Conservation (phyloP, 2,329 filamentous ascomycete species). For the Fusarium albidum region DNA sequence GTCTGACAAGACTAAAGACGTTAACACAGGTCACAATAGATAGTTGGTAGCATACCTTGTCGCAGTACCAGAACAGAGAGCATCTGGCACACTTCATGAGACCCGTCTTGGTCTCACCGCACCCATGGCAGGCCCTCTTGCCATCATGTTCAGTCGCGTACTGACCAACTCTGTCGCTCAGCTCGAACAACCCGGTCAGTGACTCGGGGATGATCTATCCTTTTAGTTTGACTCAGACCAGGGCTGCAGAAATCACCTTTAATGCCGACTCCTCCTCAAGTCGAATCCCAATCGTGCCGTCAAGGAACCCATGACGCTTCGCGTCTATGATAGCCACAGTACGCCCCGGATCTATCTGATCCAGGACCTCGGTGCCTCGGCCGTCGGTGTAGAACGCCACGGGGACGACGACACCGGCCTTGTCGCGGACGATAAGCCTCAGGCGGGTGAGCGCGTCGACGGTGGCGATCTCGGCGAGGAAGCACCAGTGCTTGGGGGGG, state of each 20-base stretch:
- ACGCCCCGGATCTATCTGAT: background rate
- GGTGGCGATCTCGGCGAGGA: conserved; percentile 23
- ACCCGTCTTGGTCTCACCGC: background rate
- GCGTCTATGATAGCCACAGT: conserved; percentile 21
- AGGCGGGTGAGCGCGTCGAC: background rate
- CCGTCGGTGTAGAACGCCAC: conserved; percentile 9
- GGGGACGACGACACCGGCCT: background rate
- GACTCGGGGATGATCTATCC: conserved; percentile 14
- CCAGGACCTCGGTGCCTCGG: background rate
- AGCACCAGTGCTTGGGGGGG: conserved; percentile 20
- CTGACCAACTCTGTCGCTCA: conserved; percentile 20
- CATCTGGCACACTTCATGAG: conserved; percentile 21
- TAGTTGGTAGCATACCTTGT: conserved; percentile 22
- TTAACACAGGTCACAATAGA: too few relatives aligned
- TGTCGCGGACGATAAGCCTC: conserved; percentile 16
- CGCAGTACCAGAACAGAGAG: conserved; percentile 28
- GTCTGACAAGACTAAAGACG: conserved; percentile 16
- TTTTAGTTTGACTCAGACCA: background rate
- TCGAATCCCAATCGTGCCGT: background rate
- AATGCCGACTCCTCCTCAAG: background rate
- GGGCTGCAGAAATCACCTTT: background rate
- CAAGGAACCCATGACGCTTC: background rate
- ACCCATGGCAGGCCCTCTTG: conserved; percentile 25
- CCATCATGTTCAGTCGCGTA: background rate
- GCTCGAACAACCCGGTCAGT: conserved; percentile 5